Evolutionary conservation across 2,329 filamentous ascomycete species (phyloP).

Genomic region (Lasiodiplodia hormozganensis): DNA sequence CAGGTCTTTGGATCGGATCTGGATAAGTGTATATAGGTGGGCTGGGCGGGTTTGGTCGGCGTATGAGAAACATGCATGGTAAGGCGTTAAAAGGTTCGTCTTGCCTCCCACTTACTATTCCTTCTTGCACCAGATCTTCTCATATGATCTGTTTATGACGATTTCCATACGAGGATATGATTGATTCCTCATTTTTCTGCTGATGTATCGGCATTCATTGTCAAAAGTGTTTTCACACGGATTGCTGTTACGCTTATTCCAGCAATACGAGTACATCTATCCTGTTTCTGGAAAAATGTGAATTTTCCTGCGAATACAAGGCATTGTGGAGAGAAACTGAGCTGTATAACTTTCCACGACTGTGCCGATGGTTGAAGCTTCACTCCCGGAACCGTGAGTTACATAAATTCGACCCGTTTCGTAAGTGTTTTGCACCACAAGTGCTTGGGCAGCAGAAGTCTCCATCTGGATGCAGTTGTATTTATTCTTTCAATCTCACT

Average conservation of each 20-base stretch:
- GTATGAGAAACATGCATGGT: slow-evolving; percentile 19
- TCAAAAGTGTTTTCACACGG: neutral
- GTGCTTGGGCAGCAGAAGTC: neutral
- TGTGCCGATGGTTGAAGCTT: neutral
- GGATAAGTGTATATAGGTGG: slow-evolving; percentile 18
- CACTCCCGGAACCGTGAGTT: neutral
- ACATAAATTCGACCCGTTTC: neutral
- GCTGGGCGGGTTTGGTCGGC: slow-evolving; percentile 1
- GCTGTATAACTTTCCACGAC: neutral
- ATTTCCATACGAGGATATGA: neutral
- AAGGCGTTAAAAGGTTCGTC: slow-evolving; percentile 11
- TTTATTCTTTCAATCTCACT: neutral
- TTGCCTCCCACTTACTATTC: neutral
- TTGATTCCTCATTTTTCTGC: neutral
- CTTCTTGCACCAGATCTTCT: neutral
- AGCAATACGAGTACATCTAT: neutral
- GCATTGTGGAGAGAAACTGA: neutral
- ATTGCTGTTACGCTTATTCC: neutral
- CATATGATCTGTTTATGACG: neutral
- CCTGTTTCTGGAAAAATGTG: neutral
- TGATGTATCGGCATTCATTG: neutral
- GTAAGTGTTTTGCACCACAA: neutral
- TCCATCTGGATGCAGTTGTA: neutral
- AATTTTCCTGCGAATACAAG: neutral
- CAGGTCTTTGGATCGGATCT: neutral